A percentile compares a stretch with the other conserved stretches of the same genome.
These are phyloP conservation scores for Mesotaenium endlicherianum DNA, from an alignment of 139 green algal species.

Conservation along the genomic window DNA sequence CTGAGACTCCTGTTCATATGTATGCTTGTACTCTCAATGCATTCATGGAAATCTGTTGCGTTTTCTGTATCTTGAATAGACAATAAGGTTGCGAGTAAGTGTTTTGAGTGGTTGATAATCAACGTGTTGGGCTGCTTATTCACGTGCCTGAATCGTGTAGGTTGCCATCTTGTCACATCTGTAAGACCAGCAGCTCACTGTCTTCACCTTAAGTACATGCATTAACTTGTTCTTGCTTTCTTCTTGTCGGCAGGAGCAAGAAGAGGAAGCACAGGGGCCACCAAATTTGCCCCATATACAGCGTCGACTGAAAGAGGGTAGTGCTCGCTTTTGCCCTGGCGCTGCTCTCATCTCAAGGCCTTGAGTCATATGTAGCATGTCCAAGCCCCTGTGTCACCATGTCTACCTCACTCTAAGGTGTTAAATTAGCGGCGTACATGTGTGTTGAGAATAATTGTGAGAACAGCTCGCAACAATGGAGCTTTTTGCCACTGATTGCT, in stretches of 20 bases:
- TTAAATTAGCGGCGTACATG: background rate
- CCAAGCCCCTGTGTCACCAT: background rate
- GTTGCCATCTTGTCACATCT: no score
- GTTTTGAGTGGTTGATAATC: no score
- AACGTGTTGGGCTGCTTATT: no score
- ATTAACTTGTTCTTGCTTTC: background rate
- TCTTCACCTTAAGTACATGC: background rate
- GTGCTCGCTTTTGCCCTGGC: background rate
- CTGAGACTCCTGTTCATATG: no score
- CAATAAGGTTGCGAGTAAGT: no score
- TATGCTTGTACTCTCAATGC: no score
- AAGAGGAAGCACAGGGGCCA: constrained; percentile 27
- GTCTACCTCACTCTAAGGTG: background rate
- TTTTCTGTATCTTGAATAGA: no score
- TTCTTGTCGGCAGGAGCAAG: constrained; percentile 14
- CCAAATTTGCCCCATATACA: constrained; percentile 56
- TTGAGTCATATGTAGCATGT: background rate
- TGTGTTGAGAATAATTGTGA: background rate
- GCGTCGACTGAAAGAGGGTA: constrained; percentile 63
- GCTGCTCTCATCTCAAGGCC: background rate
- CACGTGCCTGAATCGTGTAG: no score
- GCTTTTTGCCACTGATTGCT: background rate
- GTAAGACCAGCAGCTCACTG: no score
- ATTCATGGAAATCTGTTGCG: no score
- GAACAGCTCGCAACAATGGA: background rate